Conservation (phyloP, 1,139 yeast genomes). For the Diutina mesorugosa region DNA sequence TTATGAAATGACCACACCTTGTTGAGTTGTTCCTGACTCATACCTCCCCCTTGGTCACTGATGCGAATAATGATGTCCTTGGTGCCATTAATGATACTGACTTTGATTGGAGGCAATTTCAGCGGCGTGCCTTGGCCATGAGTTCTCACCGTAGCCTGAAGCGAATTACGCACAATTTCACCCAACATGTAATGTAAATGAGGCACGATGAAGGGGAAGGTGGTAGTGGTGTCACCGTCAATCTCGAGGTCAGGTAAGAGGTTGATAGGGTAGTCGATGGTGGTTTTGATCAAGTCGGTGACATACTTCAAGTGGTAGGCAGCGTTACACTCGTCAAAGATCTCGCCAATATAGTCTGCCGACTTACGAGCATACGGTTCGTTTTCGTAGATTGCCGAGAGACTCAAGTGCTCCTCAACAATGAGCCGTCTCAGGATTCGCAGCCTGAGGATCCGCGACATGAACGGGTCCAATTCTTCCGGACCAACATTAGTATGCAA, state of each 20-base stretch:
- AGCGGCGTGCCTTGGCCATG: conserved; percentile 16
- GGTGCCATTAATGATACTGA: conserved; percentile 55
- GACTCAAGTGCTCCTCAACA: conserved; percentile 78
- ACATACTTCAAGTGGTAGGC: conserved; percentile 44
- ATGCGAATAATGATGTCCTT: conserved; percentile 64
- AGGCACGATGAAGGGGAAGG: conserved; percentile 72
- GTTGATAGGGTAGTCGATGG: conserved; percentile 41
- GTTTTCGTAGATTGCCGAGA: conserved; percentile 47
- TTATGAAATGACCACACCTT: conserved; percentile 82
- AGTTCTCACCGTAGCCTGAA: conserved; percentile 57
- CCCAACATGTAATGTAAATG: conserved; percentile 81
- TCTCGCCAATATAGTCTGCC: conserved; percentile 73
- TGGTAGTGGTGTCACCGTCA: conserved; percentile 51
- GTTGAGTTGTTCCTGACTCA: conserved; percentile 40
- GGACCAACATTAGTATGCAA: conserved; percentile 51
- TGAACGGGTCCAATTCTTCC: conserved; percentile 51
- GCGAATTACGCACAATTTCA: conserved; percentile 73
- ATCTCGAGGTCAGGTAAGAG: conserved; percentile 62
- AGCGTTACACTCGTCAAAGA: conserved; percentile 69
- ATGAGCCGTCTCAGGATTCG: conserved; percentile 83
- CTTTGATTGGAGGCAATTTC: conserved; percentile 54
- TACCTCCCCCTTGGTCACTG: conserved; percentile 87
- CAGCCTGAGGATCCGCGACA: conserved; percentile 68
- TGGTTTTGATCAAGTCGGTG: conserved; percentile 34
- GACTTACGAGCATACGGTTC: conserved; percentile 36